Evolutionary conservation across 2,329 filamentous ascomycete genomes (phyloP), one percentile per base, ranked within the genome.

Genomic region (Xylariaceae sp.): DNA sequence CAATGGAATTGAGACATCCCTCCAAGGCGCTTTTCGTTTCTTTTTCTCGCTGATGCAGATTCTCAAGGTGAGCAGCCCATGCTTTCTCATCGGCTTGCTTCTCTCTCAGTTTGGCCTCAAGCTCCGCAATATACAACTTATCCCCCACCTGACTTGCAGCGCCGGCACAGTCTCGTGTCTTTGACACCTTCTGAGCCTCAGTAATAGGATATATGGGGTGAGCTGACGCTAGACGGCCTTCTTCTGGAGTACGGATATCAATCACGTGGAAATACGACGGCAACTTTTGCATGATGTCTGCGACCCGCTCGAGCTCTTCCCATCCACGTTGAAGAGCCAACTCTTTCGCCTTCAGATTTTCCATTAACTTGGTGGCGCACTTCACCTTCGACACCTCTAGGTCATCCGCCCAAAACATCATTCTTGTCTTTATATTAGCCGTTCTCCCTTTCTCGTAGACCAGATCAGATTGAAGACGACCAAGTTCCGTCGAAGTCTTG

Each of bases 81-180:
- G 34, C 40, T 28, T 56, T 45, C 28, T 56, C 48, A n/a, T 60
- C 33, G 19, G 36, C 43, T 39, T 60, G 33, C 39, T 41, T 47
- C 49, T 46, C 33, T 21, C 40, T 50, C 26, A 52, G 3, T 31
- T 48, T 51, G 1, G 49, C 21, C 24, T 61, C 45, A 16, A 58
- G 58, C 31, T 54, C 48, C 8, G 44, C 41, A 6, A 58, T 51
- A n/a, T 54, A 61, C 31, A 31, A 19, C 23, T n/a, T n/a, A 14
- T 53, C 53, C 26, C 43, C 36, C 24, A 4, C 24, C 17, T 40
- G 37, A 29, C 26, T 26, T 41, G 33, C 14, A n/a, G 12, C 19
- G 7, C 12, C 24, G 7, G 28, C 3, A 17, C 14, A 6, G 5
- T 40, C 9, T 14, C 3, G 6, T 28, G 19, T 8, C 21, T 5